A percentile compares a stretch with the other conserved stretches of the same genome.
phyloP scores from a whole-genome alignment of 2,329 filamentous ascomycete species.

The Clonostachys rhizophaga region DNA sequence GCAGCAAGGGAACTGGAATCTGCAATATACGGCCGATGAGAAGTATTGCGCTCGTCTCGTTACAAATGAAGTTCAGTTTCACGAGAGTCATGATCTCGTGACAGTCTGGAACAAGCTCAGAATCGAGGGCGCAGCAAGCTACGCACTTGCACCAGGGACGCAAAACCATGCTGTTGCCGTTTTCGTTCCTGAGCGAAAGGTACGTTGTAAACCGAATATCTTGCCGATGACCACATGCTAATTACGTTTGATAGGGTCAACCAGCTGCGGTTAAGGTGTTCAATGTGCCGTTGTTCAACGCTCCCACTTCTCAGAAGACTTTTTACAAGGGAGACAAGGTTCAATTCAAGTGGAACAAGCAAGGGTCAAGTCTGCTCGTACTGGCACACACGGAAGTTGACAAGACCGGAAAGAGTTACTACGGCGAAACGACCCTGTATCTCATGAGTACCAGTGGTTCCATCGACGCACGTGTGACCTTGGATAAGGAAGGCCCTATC shows the following conservation, averaged over 20 bases:
- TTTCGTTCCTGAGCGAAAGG: conserved; percentile 94
- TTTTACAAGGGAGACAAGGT: conserved; percentile 99
- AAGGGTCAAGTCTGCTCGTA: conserved; percentile 87
- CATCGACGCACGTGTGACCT: conserved; percentile 85
- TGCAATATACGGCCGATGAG: conserved; percentile 95
- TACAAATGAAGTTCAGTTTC: conserved; percentile 98
- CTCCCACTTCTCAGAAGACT: conserved; percentile 89
- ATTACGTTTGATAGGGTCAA: conserved; percentile 61
- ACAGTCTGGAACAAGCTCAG: conserved; percentile 94
- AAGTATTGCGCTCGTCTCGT: conserved; percentile 87
- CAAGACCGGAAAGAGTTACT: conserved; percentile 98
- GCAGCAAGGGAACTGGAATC: conserved; percentile 90
- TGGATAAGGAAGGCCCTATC: conserved; percentile 97
- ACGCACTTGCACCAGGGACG: conserved; percentile 77
- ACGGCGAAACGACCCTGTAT: conserved; percentile 96
- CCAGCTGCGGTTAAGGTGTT: conserved; percentile 92
- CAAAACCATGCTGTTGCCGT: conserved; percentile 89
- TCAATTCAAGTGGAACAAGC: conserved; percentile 94
- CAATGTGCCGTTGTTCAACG: conserved; percentile 81
- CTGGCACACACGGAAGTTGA: conserved; percentile 97
- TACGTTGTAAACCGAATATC: conserved; percentile 31
- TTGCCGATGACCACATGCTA: conserved; percentile 2
- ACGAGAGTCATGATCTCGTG: conserved; percentile 77
- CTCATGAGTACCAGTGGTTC: conserved; percentile 86
- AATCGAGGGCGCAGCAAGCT: conserved; percentile 85